Evolutionary conservation across 805 yeast species (phyloP), one percentile per base, ranked within the genome.

Genomic region (Candida argentea): DNA sequence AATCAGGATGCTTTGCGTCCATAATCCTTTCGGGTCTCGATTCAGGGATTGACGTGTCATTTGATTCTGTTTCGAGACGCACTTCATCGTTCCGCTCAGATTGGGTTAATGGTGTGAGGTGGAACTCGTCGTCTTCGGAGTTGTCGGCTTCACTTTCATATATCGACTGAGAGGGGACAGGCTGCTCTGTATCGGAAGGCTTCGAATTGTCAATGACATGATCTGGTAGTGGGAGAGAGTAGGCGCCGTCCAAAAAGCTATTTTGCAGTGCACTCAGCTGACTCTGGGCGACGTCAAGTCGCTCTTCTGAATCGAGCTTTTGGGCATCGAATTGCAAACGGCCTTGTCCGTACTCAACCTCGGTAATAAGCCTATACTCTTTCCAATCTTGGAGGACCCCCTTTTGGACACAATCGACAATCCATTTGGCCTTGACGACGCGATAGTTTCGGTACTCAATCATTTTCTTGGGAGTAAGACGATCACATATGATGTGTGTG

Each of bases 351-450:
- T 62, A 70, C 6, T 67, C 76, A 16, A 61, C 48, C 21, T 63
- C 63, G 5, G 62, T 54, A 14, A 82, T 57, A 25, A 70, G 55
- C 17, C 66, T 33, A 44, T 70, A 89, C 10, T 70, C 66, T n/a
- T 62, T 62, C 96, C 96, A 87, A 24, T 76, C 74, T 9, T 76
- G 48, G 7, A 76, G 35, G 30, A 43, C 55, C 1, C 65, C 59
- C 5, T 47, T 41, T 3, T 61, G 57, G 5, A 85, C 59, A 29
- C 82, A 67, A 13, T 85, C 82, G 0, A 66, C 59, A 2, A 91
- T 65, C 97, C 97, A 89, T 18, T 66, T 65, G 0, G 96, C 95
- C 33, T 52, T 67, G 2, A 86, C 93, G 3, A 91, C 94, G 38
- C 72, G 76, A 48, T 69, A 79, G 35, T 76, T 70, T 20, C 62